Percentiles rank a stretch among this genome's conserved stretches.
Evolutionary conservation across 2,329 filamentous ascomycete genomes (phyloP).

Genomic region (Dichotomopilus funicola): DNA sequence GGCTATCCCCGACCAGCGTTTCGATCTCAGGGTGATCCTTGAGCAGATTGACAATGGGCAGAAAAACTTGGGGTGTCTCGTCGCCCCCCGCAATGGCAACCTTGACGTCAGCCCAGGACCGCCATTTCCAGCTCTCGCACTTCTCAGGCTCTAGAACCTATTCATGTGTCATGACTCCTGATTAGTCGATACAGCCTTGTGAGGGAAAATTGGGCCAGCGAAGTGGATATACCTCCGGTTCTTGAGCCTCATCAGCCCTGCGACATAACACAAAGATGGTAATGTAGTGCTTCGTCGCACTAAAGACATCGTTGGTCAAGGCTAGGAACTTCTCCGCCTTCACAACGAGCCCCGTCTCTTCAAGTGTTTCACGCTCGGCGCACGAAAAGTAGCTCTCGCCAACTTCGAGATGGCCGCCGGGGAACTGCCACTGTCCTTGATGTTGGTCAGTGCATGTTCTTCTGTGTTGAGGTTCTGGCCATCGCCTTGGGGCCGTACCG

Average conservation of each 20-base stretch:
- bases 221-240: constrained; percentile 42
- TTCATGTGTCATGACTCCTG: neutral
- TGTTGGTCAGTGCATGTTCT: no score
- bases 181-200: neutral
- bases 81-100: constrained; percentile 27
- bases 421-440: constrained; percentile 48
- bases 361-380: constrained; percentile 58
- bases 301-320: constrained; percentile 63
- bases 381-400: constrained; percentile 57
- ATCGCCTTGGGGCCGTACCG: constrained; percentile 28
- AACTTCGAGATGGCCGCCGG: constrained; percentile 70
- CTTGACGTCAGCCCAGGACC: constrained; percentile 38
- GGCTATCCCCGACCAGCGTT: neutral
- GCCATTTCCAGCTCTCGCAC: constrained; percentile 46
- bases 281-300: constrained; percentile 63
- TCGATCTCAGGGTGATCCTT: constrained; percentile 23
- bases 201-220: neutral
- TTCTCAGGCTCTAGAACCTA: constrained; percentile 43
- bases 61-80: constrained; percentile 31
- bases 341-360: constrained; percentile 63
- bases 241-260: constrained; percentile 39
- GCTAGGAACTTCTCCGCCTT: constrained; percentile 46
- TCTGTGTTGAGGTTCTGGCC: no score
- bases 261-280: constrained; percentile 60
- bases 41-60: constrained; percentile 35